Conservation (phyloP, 306 rosid genomes). For the Vicia faba region DNA sequence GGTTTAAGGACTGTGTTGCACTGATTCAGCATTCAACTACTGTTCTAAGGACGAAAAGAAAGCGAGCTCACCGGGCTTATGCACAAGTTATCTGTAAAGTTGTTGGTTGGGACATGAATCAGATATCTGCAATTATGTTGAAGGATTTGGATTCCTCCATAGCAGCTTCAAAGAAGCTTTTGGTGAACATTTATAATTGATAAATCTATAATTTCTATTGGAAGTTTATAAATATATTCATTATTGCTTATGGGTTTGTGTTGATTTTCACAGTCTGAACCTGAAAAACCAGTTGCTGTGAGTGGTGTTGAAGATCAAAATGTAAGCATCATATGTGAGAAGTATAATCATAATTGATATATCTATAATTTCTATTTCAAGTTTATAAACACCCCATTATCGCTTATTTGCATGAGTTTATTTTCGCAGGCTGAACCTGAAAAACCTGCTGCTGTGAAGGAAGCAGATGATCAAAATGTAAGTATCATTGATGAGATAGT, state of each 20-base stretch:
- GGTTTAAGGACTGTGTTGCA: constrained; percentile 54
- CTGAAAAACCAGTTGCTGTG: constrained; percentile 26
- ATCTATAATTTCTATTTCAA: constrained; percentile 14
- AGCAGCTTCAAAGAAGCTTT: constrained; percentile 24
- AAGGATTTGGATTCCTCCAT: constrained; percentile 52
- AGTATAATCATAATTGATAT: background rate
- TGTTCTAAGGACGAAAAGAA: constrained; percentile 48
- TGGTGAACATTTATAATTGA: constrained; percentile 37
- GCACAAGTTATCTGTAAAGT: constrained; percentile 59
- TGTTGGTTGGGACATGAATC: constrained; percentile 68
- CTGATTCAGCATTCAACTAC: constrained; percentile 64
- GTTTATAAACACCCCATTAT: background rate
- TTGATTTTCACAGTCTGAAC: constrained; percentile 40
- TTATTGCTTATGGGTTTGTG: constrained; percentile 28
- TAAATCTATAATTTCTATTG: constrained; percentile 13
- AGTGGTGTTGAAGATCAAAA: constrained; percentile 15
- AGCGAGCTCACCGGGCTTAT: constrained; percentile 62
- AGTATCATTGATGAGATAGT: constrained; percentile 3
- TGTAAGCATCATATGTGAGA: constrained; percentile 24
- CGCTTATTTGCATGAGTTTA: constrained; percentile 33
- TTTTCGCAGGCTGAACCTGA: constrained; percentile 38
- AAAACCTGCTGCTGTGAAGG: constrained; percentile 29
- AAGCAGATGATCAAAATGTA: constrained; percentile 26
- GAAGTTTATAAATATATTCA: background rate
- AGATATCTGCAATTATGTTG: constrained; percentile 52